Percentiles rank a stretch among this genome's conserved stretches.
phyloP scores from a whole-genome alignment of 441 rosid species.

The Adansonia grandidieri region DNA sequence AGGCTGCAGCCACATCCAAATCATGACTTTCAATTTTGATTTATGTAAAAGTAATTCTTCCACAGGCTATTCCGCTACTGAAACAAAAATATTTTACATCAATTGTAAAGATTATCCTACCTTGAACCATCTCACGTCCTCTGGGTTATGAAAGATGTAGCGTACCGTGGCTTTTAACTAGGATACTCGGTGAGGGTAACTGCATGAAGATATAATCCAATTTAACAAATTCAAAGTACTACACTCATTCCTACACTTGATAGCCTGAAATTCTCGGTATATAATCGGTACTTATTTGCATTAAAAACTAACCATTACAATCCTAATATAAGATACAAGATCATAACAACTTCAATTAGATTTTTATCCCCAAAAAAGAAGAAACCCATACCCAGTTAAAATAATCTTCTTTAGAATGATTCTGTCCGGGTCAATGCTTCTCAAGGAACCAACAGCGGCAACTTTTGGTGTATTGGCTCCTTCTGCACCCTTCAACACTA shows the following conservation, averaged over 20 bases:
- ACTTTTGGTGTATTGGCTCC: constrained; percentile 54
- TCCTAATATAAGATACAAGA: background rate
- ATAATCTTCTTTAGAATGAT: constrained; percentile 83
- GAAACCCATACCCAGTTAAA: constrained; percentile 74
- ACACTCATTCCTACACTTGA: background rate
- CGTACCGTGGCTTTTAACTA: constrained; percentile 80
- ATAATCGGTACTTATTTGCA: constrained; percentile 6
- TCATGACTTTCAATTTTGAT: constrained; percentile 16
- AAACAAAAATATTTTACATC: background rate
- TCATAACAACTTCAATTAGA: background rate
- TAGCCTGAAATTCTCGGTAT: background rate
- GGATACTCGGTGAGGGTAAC: constrained; percentile 92
- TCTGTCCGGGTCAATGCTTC: constrained; percentile 79
- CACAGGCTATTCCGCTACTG: background rate
- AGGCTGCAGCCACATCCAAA: constrained; percentile 56
- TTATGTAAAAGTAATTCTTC: background rate
- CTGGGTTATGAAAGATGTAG: constrained; percentile 90
- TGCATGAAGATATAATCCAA: constrained; percentile 40
- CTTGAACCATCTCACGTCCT: constrained; percentile 97
- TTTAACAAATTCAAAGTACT: constrained; percentile 22
- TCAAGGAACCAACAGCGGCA: constrained; percentile 90
- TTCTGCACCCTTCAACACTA: constrained; percentile 53
- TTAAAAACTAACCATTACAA: background rate
- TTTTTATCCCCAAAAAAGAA: background rate
- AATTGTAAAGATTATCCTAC: constrained; percentile 39